Evolutionary conservation across 345 rosid genomes (phyloP), one percentile per base, ranked within the genome.

Genomic region (Lagerstroemia speciosa): DNA sequence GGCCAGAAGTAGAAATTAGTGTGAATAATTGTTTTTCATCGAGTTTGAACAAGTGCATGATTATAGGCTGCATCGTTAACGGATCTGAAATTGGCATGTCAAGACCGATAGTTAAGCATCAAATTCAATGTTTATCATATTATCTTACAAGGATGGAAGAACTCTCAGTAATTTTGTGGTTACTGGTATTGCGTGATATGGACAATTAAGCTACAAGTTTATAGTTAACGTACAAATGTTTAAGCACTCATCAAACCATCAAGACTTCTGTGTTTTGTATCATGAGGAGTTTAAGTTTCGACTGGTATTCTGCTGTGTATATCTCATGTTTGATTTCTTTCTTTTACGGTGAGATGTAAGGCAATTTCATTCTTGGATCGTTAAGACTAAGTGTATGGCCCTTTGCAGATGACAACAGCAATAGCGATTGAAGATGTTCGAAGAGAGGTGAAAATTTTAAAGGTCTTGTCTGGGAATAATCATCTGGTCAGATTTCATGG

Each of bases 401-500:
- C 55, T 73, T 76, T 79, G 80, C 90, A 95, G 99, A 95, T 95
- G 99, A 86, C 98, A 50, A 78, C 98, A 66, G 78, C 92, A 36
- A 77, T 90, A 74, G 72, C 98, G 2, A 79, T 89, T 71, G 99
- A 94, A 83, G 99, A 94, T 81, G 97, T 91, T 71, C 90, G 97
- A 29, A 75, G 96, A 78, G 99, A 94, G 80, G 99, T 91, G 76
- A 94, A 91, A 70, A 79, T 94, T 71, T 50, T 94, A 76, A 88
- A 85, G 86, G 91, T 87, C 62, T 68, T 94, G 65, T 89, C 97
- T 0, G 92, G 92, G 27, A 96, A 89, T 75, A 83, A 75, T 62
- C 86, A 94, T 79, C 88, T 88, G 78, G 83, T 91, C 83, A 82
- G 85, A 65, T 87, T 86, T 80, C 81, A 84, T 75, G 98, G 90